A percentile compares a stretch with the other conserved stretches of the same genome.
phyloP scores from a whole-genome alignment of 176 grass and related monocot species.

The Panicum miliaceum region DNA sequence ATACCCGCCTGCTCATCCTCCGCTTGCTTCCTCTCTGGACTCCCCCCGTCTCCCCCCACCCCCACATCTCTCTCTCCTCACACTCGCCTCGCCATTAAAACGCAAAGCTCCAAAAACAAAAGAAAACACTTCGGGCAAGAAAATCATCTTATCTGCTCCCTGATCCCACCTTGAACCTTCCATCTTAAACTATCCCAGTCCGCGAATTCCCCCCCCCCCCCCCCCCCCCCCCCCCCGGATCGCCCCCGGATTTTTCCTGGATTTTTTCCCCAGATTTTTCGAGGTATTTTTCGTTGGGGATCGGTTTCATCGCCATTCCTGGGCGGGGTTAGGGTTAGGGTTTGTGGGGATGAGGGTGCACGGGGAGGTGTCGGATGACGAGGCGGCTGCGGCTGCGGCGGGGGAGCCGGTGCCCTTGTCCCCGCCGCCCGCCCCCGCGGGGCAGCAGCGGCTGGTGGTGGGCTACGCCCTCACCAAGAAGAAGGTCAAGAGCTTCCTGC shows the following conservation, averaged over 20 bases:
- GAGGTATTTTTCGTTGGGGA: background rate
- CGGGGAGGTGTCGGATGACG: constrained; percentile 47
- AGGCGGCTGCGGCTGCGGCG: constrained; percentile 20
- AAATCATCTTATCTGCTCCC: background rate
- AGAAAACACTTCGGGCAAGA: background rate
- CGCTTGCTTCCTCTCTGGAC: background rate
- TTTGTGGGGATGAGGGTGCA: constrained; percentile 62
- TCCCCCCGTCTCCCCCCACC: background rate
- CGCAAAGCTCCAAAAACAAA: constrained; percentile 22
- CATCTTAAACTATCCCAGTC: background rate
- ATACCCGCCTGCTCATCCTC: constrained; percentile 43
- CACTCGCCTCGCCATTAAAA: constrained; percentile 45
- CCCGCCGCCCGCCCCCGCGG: constrained; percentile 23
- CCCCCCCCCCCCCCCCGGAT: background rate
- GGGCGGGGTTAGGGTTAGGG: constrained; percentile 41
- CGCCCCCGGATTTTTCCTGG: background rate
- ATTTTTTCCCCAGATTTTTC: constrained; percentile 36
- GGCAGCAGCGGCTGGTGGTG: constrained; percentile 61
- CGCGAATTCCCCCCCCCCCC: constrained; percentile 14
- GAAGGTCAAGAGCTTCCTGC: constrained; percentile 96
- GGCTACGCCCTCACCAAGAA: constrained; percentile 93
- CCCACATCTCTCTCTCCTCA: background rate
- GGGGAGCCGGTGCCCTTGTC: background rate
- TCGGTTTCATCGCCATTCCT: constrained; percentile 32
- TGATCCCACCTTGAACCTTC: background rate